Conservation (phyloP, 352 stramenopile species). For the Pythium rishiriense region DNA sequence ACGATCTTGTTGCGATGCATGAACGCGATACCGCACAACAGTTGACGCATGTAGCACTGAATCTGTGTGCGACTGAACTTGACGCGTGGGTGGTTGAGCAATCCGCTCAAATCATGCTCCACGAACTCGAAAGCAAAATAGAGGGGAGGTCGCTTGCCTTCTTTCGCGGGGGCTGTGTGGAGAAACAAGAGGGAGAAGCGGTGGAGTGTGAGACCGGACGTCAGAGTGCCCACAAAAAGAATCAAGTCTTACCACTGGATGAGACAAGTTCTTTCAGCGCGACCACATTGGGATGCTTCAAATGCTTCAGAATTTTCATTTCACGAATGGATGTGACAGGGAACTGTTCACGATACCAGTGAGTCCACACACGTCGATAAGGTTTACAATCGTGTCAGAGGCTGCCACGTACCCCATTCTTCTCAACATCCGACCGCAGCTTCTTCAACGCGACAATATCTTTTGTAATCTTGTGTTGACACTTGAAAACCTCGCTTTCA, state of each 20-base stretch:
- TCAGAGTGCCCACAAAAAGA: not conserved
- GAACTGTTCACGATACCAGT: constrained; percentile 54
- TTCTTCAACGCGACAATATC: constrained; percentile 89
- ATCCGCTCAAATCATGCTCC: constrained; percentile 80
- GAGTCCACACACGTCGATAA: not conserved
- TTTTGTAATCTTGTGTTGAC: constrained; percentile 84
- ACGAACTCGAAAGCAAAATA: constrained; percentile 90
- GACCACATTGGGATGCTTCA: constrained; percentile 95
- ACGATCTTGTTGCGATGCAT: constrained; percentile 90
- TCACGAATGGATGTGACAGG: constrained; percentile 95
- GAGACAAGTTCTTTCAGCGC: constrained; percentile 95
- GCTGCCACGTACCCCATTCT: constrained; percentile 66
- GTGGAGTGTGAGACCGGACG: not conserved
- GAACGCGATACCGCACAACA: constrained; percentile 79
- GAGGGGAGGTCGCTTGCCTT: constrained; percentile 80
- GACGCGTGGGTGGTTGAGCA: constrained; percentile 81
- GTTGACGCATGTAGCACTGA: constrained; percentile 87
- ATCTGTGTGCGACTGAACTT: constrained; percentile 86
- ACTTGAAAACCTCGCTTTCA: constrained; percentile 83
- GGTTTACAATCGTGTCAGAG: not conserved
- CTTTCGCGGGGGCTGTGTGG: constrained; percentile 60
- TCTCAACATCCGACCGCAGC: constrained; percentile 79
- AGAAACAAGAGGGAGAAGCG: not conserved
- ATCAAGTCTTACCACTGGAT: constrained; percentile 48
- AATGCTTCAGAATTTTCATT: constrained; percentile 97